Conservation (phyloP, 768 basidiomycete species). For the Kockovaella imperatae region DNA sequence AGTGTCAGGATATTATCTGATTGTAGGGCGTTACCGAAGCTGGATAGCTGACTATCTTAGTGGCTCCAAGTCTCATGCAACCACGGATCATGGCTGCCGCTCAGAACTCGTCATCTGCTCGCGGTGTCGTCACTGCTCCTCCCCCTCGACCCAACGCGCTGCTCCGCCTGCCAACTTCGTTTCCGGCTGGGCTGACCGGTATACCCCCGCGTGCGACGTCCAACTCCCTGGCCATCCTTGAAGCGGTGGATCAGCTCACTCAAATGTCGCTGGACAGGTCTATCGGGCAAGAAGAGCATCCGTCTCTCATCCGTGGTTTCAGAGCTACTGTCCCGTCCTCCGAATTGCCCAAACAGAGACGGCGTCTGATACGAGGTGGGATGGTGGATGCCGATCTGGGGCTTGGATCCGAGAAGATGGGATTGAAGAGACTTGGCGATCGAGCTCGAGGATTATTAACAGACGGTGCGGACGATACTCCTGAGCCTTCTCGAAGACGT, state of each 20-base stretch:
- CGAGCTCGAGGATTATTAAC: constrained; percentile 65
- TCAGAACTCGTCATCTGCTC: constrained; percentile 3
- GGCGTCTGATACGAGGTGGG: constrained; percentile 61
- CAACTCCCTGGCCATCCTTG: constrained; percentile 42
- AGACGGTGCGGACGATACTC: constrained; percentile 50
- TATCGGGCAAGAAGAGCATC: constrained; percentile 10
- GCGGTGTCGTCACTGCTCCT: neutral
- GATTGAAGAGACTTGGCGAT: constrained; percentile 71
- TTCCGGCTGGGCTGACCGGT: constrained; percentile 22
- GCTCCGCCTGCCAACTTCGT: constrained; percentile 26
- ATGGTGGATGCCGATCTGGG: constrained; percentile 40
- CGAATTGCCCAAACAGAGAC: constrained; percentile 64
- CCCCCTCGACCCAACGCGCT: constrained; percentile 17
- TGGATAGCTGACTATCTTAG: constrained; percentile 13
- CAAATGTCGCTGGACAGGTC: constrained; percentile 18
- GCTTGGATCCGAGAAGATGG: constrained; percentile 66
- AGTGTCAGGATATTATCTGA: constrained; percentile 40
- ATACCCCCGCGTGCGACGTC: constrained; percentile 28
- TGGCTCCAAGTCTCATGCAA: constrained; percentile 41
- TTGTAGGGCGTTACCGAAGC: constrained; percentile 21
- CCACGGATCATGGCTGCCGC: constrained; percentile 26
- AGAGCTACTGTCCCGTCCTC: constrained; percentile 90
- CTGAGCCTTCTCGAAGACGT: constrained; percentile 56
- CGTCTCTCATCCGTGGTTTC: constrained; percentile 69
- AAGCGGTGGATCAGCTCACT: constrained; percentile 37